These are phyloP conservation scores for Panaeolus papilionaceus DNA, from an alignment of 768 basidiomycete species.

Conservation along the genomic window DNA sequence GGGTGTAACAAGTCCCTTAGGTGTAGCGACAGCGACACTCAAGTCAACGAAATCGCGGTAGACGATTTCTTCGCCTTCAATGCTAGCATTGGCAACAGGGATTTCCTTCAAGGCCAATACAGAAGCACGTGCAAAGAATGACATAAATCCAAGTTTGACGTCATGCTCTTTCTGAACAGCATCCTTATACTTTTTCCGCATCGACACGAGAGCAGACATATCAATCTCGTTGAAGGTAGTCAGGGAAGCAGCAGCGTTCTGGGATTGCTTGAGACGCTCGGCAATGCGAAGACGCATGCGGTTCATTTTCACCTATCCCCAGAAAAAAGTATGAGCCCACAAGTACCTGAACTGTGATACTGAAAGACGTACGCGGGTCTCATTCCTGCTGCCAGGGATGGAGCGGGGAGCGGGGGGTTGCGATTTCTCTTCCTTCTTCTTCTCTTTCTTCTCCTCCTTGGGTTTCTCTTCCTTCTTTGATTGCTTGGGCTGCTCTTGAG, in stretches of 20 bases:
- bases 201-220: conserved; percentile 94
- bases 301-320: conserved; percentile 92
- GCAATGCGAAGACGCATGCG: conserved; percentile 98
- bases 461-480: conserved; percentile 46
- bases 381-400: conserved; percentile 63
- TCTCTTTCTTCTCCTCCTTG: conserved; percentile 50
- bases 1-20: conserved; percentile 96
- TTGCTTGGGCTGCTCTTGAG: conserved; percentile 14
- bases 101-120: conserved; percentile 88
- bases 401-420: conserved; percentile 37
- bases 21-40: conserved; percentile 95
- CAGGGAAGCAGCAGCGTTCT: conserved; percentile 94
- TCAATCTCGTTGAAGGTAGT: conserved; percentile 99
- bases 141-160: conserved; percentile 98
- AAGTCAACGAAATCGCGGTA: conserved; percentile 93
- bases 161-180: conserved; percentile 88
- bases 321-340: conserved; percentile 1
- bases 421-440: conserved; percentile 35
- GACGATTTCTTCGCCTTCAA: conserved; percentile 93
- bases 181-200: conserved; percentile 96
- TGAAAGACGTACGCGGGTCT: conserved; percentile 73
- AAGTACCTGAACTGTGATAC: background rate
- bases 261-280: conserved; percentile 96
- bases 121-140: conserved; percentile 91
- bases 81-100: conserved; percentile 91